phyloP scores from a whole-genome alignment of 345 rosid species.

The Euphorbia peplus region DNA sequence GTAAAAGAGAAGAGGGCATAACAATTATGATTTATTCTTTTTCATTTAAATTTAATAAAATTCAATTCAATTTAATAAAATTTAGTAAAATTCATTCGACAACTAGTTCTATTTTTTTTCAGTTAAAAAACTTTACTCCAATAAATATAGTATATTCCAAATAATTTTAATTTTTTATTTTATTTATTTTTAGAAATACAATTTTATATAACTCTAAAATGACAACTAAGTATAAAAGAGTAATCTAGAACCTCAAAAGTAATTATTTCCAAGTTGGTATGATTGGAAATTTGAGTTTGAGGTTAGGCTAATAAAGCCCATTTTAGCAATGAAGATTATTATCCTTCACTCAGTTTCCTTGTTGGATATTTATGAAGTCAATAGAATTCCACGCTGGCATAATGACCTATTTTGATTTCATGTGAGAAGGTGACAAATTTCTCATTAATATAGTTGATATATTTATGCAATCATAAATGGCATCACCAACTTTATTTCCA shows the following conservation, averaged over 20 bases:
- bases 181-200: too few relatives aligned
- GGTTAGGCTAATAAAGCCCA: neutral
- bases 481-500: neutral
- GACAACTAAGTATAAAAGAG: too few relatives aligned
- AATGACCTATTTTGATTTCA: constrained; percentile 1
- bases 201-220: too few relatives aligned
- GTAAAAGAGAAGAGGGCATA: too few relatives aligned
- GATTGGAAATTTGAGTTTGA: neutral
- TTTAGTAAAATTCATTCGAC: too few relatives aligned
- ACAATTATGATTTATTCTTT: too few relatives aligned
- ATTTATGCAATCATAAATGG: constrained; percentile 1
- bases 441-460: neutral
- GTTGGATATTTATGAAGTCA: neutral
- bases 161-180: too few relatives aligned
- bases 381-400: constrained; percentile 3
- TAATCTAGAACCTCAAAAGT: neutral
- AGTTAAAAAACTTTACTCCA: too few relatives aligned
- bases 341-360: neutral
- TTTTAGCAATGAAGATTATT: constrained; percentile 2
- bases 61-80: too few relatives aligned
- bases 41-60: too few relatives aligned
- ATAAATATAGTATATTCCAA: too few relatives aligned
- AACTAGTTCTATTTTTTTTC: too few relatives aligned
- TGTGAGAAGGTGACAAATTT: neutral
- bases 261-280: constrained; percentile 1